A percentile compares a stretch with the other conserved stretches of the same genome.
Conservation (phyloP, 2,329 filamentous ascomycete species). For the Penicillium sp. region DNA sequence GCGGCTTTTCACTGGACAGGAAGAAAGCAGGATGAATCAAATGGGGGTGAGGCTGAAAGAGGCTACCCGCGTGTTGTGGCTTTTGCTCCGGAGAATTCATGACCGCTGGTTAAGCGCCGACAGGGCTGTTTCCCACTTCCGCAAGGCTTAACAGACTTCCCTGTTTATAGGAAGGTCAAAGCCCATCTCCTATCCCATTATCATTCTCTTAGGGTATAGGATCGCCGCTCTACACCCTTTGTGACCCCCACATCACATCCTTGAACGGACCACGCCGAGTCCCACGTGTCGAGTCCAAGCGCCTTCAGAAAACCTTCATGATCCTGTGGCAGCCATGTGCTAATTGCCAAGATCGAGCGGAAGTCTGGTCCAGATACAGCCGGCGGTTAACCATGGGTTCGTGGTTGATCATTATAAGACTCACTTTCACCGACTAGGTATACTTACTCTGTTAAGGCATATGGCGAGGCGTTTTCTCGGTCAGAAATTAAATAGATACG, state of each 20-base stretch:
- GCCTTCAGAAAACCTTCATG: not conserved
- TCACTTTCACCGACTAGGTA: too few relatives aligned
- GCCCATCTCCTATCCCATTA: not conserved
- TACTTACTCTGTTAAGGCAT: not conserved
- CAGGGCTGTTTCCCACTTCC: slow-evolving; percentile 1
- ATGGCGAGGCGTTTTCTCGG: not conserved
- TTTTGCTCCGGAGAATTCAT: slow-evolving; percentile 20
- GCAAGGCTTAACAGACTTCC: slow-evolving; percentile 2
- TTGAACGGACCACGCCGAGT: slow-evolving; percentile 1
- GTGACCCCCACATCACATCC: not conserved
- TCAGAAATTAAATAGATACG: not conserved
- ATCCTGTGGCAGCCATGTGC: not conserved
- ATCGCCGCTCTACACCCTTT: not conserved
- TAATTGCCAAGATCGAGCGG: not conserved
- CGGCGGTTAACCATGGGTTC: not conserved
- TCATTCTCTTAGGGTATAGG: not conserved
- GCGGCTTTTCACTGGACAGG: slow-evolving; percentile 21
- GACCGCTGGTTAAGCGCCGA: slow-evolving; percentile 25
- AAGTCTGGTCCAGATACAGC: not conserved
- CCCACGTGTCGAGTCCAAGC: not conserved
- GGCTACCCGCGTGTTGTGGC: slow-evolving; percentile 17
- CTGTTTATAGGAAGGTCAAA: not conserved
- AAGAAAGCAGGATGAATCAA: slow-evolving; percentile 1
- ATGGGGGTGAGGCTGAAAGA: slow-evolving; percentile 20
- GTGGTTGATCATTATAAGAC: not conserved